Base-by-base conservation (phyloP, 495 filamentous ascomycete species). In the Pseudomonodictys pantanalensis region DNA sequence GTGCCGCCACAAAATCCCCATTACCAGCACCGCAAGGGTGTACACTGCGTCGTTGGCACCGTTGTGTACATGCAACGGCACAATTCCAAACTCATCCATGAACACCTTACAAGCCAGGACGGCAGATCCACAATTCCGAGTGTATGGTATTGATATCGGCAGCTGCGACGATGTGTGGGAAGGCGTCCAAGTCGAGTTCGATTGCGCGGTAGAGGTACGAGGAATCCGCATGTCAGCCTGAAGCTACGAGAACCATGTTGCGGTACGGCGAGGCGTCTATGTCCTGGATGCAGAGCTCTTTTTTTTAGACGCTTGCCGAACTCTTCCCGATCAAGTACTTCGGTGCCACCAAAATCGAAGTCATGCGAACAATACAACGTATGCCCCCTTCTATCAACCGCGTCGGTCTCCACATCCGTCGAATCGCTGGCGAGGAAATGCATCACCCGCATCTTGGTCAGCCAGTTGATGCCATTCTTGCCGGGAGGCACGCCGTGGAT, bases 21-120 rank as follows among this genome's bases (percentile, higher is more conserved):
- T 6, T 5, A 52, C 15, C 5, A 52, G 25, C 4, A 8, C 6
- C 15, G 15, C 26, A 5, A 52, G 25, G 7, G 48, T 52, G 23
- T 52, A 52, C 15, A 52, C 29, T 5, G 48, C 48, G 29, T 52
- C 48, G 30, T 52, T 52, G 26, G 26, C 48, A 4, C 48, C 48
- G 48, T 52, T 52, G 48, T 52, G 48, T 15, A 38, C 38, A 25
- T 33, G 18, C 10, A 11, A 9, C 18, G 41, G 41, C 7, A 10
- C 10, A 10, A 11, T 20, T 9, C 41, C 41, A 10, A 9, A 44
- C 9, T 44, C 18, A 10, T 10, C 41, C 41, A 44, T 9, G 41
- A 44, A 44, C 10, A 10, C 10, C 41, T 7, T 11, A 7, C 10
- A 18, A 45, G 10, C 22, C 9, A 11, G 18, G 18, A 45, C 10